Evolutionary conservation across 2,329 filamentous ascomycete genomes (phyloP).

Genomic region (Gnomoniopsis sp.): DNA sequence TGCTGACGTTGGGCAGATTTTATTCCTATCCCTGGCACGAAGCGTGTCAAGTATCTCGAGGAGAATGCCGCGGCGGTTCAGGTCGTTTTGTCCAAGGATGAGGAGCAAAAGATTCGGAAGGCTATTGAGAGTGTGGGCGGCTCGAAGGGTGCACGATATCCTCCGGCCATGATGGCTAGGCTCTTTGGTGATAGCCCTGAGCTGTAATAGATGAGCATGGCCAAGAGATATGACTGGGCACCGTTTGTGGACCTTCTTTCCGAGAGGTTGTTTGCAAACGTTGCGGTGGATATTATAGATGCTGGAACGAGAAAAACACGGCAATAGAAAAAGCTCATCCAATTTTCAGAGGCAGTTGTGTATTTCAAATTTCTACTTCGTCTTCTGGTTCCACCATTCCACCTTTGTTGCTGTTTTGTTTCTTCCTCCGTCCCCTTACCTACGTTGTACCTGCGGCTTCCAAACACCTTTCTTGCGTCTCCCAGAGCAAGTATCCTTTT

Average conservation of each 20-base stretch:
- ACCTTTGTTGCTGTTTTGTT: too few relatives aligned
- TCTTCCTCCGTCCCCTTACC: too few relatives aligned
- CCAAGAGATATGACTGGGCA: too few relatives aligned
- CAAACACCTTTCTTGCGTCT: too few relatives aligned
- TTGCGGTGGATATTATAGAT: too few relatives aligned
- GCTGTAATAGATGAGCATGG: neutral
- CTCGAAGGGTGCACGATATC: constrained; percentile 12
- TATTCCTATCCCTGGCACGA: constrained; percentile 34
- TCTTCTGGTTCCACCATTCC: too few relatives aligned
- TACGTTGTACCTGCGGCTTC: too few relatives aligned
- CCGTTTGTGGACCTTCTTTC: neutral
- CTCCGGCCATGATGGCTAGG: neutral
- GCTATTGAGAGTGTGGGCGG: constrained; percentile 29
- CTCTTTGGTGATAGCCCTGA: constrained; percentile 15
- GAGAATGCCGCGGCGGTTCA: constrained; percentile 26
- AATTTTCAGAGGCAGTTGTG: too few relatives aligned
- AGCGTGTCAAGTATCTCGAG: constrained; percentile 24
- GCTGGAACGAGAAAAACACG: too few relatives aligned
- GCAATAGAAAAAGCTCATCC: too few relatives aligned
- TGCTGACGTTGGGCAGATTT: constrained; percentile 24
- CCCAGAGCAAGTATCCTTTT: too few relatives aligned
- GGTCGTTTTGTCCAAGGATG: constrained; percentile 32
- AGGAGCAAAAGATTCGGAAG: constrained; percentile 32
- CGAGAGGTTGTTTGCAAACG: neutral
- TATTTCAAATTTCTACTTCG: too few relatives aligned